Base-by-base conservation (phyloP, 2,329 filamentous ascomycete species). In the Ceratocystis lukuohia region DNA sequence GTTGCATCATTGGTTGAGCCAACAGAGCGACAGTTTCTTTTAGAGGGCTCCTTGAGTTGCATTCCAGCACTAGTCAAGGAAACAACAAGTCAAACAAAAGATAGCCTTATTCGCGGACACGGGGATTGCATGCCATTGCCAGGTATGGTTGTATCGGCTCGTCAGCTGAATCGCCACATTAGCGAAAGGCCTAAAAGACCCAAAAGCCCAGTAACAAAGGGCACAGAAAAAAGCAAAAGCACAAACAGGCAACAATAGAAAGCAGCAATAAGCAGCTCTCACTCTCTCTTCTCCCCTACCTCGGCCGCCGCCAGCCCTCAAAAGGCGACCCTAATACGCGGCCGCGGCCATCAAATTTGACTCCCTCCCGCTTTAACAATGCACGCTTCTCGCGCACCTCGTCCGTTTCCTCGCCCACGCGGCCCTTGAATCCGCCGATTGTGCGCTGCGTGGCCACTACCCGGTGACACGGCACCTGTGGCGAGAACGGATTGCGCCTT, bases 401-500 rank as follows among this genome's bases (percentile, higher is more conserved):
- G 22, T 17, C n/a, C 67, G 83, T 80, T 1, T 84, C 84, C 70
- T 84, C 82, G 0, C 84, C 85, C 46, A 82, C 79, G 65, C 79
- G 79, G 2, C 87, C 87, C 74, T 86, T 84, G 77, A 89, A 90
- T 0, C 87, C 87, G 53, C 88, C 88, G 25, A 91, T 74, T 6
- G 45, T 41, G 46, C 64, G 37, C 44, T 57, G 57, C 50, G 84
- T 86, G 5, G 88, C 88, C 61, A 95, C 82, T 25, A 93, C 87
- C 8, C 91, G 82, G 75, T 95, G 90, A 69, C 90, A 95, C 1
- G 90, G 91, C 3, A 93, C 87, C 44, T 84, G 81, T 0, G 91
- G 90, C 15, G 91, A 90, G 71, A 93, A 95, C 0, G 90, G 90
- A 73, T 96, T 96, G 8, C 81, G 78, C 20, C 88, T 82, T 72